Evolutionary conservation across 352 stramenopile genomes (phyloP), one percentile per base, ranked within the genome.

Genomic region (Phytophthora pini): DNA sequence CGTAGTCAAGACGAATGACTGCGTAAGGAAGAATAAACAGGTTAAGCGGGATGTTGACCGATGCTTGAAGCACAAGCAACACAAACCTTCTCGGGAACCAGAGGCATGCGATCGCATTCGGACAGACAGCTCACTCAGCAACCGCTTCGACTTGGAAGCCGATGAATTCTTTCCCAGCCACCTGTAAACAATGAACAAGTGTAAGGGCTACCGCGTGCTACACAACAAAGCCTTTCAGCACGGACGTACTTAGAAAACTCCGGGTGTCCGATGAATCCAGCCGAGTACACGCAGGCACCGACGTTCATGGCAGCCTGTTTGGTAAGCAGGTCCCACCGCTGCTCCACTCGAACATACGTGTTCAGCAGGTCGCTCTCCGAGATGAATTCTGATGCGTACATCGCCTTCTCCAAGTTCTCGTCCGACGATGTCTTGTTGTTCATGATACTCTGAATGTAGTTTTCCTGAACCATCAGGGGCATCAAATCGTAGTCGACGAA

Each of bases 401-500:
- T 79, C 82, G 84, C 68, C 39, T 70, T 54, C 39, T 98, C 80
- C 11, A 99, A 70, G 53, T 92, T 93, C 40, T 95, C 76, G 20
- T 93, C 77, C 0, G 77, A 83, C 34, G 79, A 79, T 15, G 63
- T 84, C 34, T 75, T 65, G 64, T 93, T 88, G 59, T 82, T 89
- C 80, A 90, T 90, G 53, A 95, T 85, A 56, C 84, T 93, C 52
- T 89, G 74, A 32, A 95, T 88, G 68, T 94, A 92, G 58, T 97
- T 88, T 68, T 93, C 89, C 65, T 99, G 95, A 5, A 99, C 74
- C 74, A 99, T 93, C 27, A 99, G 77, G 15, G 98, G 98, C 76
- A 98, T 97, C 36, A 99, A 80, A 72, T 97, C 95, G 70, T 99
- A 99, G 77, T 99, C 97, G 13, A 98, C 96, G 76, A 99, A 99